A percentile compares a stretch with the other conserved stretches of the same genome.
Conservation (phyloP, 2,329 filamentous ascomycete genomes). For the Monosporascus ibericus region DNA sequence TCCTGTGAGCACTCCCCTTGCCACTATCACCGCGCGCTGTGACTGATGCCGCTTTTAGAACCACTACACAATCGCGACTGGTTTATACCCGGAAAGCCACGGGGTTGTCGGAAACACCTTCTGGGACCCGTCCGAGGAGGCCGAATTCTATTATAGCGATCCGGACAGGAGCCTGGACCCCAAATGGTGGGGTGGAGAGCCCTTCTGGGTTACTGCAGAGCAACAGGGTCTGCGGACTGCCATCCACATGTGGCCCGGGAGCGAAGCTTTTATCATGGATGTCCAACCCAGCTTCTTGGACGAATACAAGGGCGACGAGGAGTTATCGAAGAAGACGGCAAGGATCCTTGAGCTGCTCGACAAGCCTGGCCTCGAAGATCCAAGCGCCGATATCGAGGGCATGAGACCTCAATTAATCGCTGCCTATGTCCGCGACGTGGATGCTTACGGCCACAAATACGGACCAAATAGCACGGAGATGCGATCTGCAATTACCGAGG, state of each 20-base stretch:
- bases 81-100: constrained; percentile 86
- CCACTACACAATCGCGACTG: constrained; percentile 89
- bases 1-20: constrained; percentile 39
- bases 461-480: constrained; percentile 96
- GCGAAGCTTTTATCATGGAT: constrained; percentile 76
- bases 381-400: constrained; percentile 39
- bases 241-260: constrained; percentile 98
- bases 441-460: constrained; percentile 77
- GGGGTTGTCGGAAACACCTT: constrained; percentile 92
- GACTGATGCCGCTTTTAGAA: constrained; percentile 38
- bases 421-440: constrained; percentile 90
- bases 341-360: constrained; percentile 81
- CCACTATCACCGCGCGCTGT: not conserved
- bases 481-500: constrained; percentile 65
- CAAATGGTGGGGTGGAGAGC: constrained; percentile 94
- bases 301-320: constrained; percentile 74
- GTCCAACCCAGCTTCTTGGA: constrained; percentile 76
- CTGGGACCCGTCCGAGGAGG: constrained; percentile 72
- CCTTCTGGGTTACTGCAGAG: constrained; percentile 91
- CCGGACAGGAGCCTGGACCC: constrained; percentile 67
- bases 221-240: constrained; percentile 70
- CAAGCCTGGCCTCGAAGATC: constrained; percentile 63
- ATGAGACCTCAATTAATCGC: constrained; percentile 85
- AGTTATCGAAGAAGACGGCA: constrained; percentile 67
- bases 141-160: constrained; percentile 86